Evolutionary conservation across 768 basidiomycete genomes (phyloP), one percentile per base, ranked within the genome.

Genomic region (Lactarius quietus): DNA sequence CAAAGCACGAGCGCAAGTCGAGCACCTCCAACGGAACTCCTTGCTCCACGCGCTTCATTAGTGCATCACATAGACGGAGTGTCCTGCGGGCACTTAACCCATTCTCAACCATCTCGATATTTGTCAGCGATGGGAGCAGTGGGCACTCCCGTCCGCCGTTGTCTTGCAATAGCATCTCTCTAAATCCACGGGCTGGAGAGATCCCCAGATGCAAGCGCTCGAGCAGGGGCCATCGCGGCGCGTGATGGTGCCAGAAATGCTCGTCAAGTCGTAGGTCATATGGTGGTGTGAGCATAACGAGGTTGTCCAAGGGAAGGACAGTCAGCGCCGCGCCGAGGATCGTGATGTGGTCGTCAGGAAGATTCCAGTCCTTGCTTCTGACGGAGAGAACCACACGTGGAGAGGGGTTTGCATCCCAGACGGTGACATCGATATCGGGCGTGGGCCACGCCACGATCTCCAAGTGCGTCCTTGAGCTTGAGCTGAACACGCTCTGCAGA

Each of bases 1-100:
- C 51, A 26, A 1, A 0, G 39, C 63, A 59, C 29, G 10, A 1
- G 31, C 31, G 3, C 20, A 64, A 54, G 35, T 64, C 63, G 36
- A 64, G 62, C 17, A 9, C 3, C 36, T 41, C 63, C 6, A 64
- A 29, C 0, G 63, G 57, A 7, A 59, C 39, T 6, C 52, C 63
- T 6, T 64, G 36, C 20, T 59, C 31, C 9, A 43, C 23, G n/a
- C 63, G 57, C 14, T 59, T 15, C 5, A 54, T 53, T 10, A 64
- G 57, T 17, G 38, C 38, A 10, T 64, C 57, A 38, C 38, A 15
- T 10, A 59, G 20, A 39, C 35, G 28, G 8, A 31, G 39, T 33
- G 45, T 39, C 48, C 31, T 43, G 20, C n/a, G 43, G 9, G 20
- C n/a, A n/a, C 20, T 20, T 10, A 43, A n/a, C 0, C 20, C n/a